These are phyloP conservation scores for Ustilago crameri DNA, from an alignment of 1,284 basidiomycete species.

Conservation along the genomic window DNA sequence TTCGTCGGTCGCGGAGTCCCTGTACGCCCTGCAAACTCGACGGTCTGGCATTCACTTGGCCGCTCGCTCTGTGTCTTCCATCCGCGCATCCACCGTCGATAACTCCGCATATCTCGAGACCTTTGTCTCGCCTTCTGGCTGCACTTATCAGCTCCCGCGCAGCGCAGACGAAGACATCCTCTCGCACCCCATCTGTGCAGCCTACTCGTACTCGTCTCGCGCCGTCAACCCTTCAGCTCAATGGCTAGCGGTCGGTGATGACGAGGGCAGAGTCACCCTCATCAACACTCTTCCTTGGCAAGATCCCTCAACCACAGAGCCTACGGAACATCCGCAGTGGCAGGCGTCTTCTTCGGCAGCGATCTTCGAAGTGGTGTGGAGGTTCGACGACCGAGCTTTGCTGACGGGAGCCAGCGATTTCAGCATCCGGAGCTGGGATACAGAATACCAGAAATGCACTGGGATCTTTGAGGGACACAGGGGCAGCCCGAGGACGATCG, in stretches of 20 bases:
- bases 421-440: slow-evolving; percentile 60
- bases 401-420: slow-evolving; percentile 62
- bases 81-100: slow-evolving; percentile 16
- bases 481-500: slow-evolving; percentile 59
- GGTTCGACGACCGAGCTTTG: slow-evolving; percentile 58
- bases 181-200: slow-evolving; percentile 54
- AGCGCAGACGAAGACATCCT: slow-evolving; percentile 16
- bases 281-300: slow-evolving; percentile 54
- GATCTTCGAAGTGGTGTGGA: slow-evolving; percentile 62
- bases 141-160: slow-evolving; percentile 17
- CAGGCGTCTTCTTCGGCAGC: slow-evolving; percentile 38
- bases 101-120: slow-evolving; percentile 33
- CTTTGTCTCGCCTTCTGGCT: slow-evolving; percentile 38
- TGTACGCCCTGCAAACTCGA: slow-evolving; percentile 19
- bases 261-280: slow-evolving; percentile 62
- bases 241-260: slow-evolving; percentile 65
- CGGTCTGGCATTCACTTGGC: slow-evolving; percentile 4
- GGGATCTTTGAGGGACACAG: slow-evolving; percentile 44
- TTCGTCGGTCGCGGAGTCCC: slow-evolving; percentile 1
- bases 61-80: slow-evolving; percentile 4
- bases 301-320: slow-evolving; percentile 18
- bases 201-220: slow-evolving; percentile 55
- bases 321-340: slow-evolving; percentile 25
- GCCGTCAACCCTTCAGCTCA: slow-evolving; percentile 48
- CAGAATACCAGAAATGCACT: slow-evolving; percentile 49